Evolutionary conservation across 768 basidiomycete genomes (phyloP).

Genomic region (Tulasnella sp.): DNA sequence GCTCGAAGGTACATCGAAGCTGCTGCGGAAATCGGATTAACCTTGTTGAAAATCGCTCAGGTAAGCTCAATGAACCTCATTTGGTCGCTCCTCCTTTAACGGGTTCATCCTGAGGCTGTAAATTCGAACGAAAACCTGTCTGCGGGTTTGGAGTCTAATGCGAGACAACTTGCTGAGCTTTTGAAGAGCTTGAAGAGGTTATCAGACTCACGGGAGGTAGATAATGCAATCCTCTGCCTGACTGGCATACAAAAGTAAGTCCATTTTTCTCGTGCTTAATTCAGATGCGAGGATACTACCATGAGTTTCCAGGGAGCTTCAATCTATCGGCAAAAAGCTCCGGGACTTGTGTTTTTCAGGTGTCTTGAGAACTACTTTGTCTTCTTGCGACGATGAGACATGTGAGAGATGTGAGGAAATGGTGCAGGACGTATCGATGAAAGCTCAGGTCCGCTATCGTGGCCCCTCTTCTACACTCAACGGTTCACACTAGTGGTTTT

Average conservation of each 20-base stretch:
- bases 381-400: too few species aligned
- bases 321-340: neutral
- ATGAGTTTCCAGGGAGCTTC: neutral
- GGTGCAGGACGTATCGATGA: too few species aligned
- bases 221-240: neutral
- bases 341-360: neutral
- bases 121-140: neutral
- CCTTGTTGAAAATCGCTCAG: neutral
- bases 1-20: too few species aligned
- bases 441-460: too few species aligned
- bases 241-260: neutral
- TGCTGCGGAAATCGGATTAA: too few species aligned
- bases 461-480: too few species aligned
- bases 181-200: too few species aligned
- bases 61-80: neutral
- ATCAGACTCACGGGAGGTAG: neutral
- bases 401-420: too few species aligned
- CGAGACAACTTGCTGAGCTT: neutral
- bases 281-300: neutral
- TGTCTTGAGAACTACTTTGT: too few species aligned
- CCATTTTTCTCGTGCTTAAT: neutral
- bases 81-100: neutral
- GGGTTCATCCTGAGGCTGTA: neutral
- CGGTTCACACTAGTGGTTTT: too few species aligned
- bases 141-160: neutral